A percentile compares a stretch with the other conserved stretches of the same genome.
Evolutionary conservation across 345 rosid species (phyloP).

Genomic region (Geranium rotundifolium): DNA sequence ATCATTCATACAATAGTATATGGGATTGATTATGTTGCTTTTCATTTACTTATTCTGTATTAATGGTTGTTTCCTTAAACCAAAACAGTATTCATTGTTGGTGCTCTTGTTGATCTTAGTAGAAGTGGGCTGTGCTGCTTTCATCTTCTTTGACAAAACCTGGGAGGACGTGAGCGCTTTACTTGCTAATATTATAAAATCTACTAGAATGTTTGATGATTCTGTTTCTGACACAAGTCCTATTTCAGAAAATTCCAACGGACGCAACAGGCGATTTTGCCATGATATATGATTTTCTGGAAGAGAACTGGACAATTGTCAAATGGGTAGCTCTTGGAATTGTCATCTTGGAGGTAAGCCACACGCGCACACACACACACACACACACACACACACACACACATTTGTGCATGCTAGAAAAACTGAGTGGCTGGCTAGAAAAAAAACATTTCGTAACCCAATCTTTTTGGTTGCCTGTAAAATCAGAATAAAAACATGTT

Average conservation of each 20-base stretch:
- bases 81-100: conserved; percentile 55
- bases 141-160: conserved; percentile 74
- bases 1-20: too few relatives aligned
- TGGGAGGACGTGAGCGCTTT: conserved; percentile 65
- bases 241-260: conserved; percentile 50
- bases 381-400: not conserved
- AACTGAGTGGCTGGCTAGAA: too few relatives aligned
- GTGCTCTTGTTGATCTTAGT: conserved; percentile 76
- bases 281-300: conserved; percentile 59
- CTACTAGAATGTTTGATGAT: too few relatives aligned
- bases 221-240: too few relatives aligned
- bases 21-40: too few relatives aligned
- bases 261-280: conserved; percentile 79
- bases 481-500: too few relatives aligned
- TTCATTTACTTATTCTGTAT: too few relatives aligned
- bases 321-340: conserved; percentile 93
- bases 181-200: not conserved
- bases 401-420: too few relatives aligned
- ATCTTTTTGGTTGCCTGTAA: too few relatives aligned
- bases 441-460: too few relatives aligned
- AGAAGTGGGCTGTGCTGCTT: conserved; percentile 85
- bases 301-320: conserved; percentile 66
- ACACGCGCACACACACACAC: too few relatives aligned
- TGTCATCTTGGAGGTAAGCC: conserved; percentile 71
- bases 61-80: conserved; percentile 42